Evolutionary conservation across 305 asterid genomes (phyloP).

Genomic region (Stenogyne calaminthoides): DNA sequence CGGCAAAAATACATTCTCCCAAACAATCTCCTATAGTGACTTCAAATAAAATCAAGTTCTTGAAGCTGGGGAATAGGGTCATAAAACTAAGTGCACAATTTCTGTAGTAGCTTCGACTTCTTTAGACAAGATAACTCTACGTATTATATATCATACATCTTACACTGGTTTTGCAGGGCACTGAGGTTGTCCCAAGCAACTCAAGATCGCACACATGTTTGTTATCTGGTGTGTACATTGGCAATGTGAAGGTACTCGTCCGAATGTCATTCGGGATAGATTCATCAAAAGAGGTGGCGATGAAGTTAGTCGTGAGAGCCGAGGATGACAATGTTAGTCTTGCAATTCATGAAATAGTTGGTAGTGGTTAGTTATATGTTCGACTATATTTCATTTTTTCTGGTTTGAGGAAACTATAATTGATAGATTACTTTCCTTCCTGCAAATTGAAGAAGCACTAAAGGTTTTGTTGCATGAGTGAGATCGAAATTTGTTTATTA

Average conservation of each 20-base stretch:
- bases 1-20: not conserved
- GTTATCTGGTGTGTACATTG: slow-evolving; percentile 85
- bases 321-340: slow-evolving; percentile 79
- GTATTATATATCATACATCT: not conserved
- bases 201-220: slow-evolving; percentile 87
- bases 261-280: slow-evolving; percentile 81
- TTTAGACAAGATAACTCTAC: not conserved
- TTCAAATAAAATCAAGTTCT: not conserved
- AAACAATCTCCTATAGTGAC: not conserved
- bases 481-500: slow-evolving; percentile 25
- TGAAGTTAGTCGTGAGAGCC: slow-evolving; percentile 90
- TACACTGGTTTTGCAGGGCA: slow-evolving; percentile 53
- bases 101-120: not conserved
- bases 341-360: slow-evolving; percentile 86
- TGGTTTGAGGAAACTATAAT: slow-evolving; percentile 25
- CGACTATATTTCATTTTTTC: slow-evolving; percentile 25
- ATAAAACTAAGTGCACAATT: not conserved
- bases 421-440: slow-evolving; percentile 22
- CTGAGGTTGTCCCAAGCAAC: slow-evolving; percentile 74
- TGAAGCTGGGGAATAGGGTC: not conserved
- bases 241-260: slow-evolving; percentile 81
- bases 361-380: slow-evolving; percentile 55
- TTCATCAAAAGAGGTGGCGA: slow-evolving; percentile 80
- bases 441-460: slow-evolving; percentile 14
- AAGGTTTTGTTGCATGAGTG: slow-evolving; percentile 39